Conservation (phyloP, 495 filamentous ascomycete species). For the Umbilicaria muhlenbergii region DNA sequence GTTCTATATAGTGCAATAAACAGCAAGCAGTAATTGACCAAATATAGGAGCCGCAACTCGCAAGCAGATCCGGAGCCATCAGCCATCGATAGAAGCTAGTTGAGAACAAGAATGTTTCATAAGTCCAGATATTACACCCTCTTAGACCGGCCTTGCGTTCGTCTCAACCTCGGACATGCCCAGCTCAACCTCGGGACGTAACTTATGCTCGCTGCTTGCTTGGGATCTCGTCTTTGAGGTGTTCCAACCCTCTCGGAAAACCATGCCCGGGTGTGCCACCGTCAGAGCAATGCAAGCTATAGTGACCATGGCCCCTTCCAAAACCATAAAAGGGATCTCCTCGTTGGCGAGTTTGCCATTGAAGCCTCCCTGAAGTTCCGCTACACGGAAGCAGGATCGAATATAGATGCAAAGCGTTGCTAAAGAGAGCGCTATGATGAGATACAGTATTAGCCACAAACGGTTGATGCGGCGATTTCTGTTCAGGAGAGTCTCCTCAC, state of each 20-base stretch:
- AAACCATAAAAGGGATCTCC: slow-evolving; percentile 18
- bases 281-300: slow-evolving; percentile 16
- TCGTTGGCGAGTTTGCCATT: slow-evolving; percentile 17
- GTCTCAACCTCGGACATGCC: too few species aligned
- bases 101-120: too few species aligned
- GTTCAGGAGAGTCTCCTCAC: not conserved
- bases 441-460: not conserved
- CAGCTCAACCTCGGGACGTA: too few species aligned
- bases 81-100: too few species aligned
- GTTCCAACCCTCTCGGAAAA: slow-evolving; percentile 6
- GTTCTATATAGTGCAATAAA: too few species aligned
- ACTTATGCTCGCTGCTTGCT: too few species aligned
- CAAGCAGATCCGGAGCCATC: too few species aligned
- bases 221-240: not conserved
- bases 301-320: slow-evolving; percentile 21
- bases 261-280: slow-evolving; percentile 10
- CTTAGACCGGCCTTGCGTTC: too few species aligned
- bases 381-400: slow-evolving; percentile 19
- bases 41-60: too few species aligned
- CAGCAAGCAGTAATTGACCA: too few species aligned
- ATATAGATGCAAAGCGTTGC: slow-evolving; percentile 19
- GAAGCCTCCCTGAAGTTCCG: slow-evolving; percentile 23
- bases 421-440: not conserved
- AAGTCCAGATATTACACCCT: too few species aligned
- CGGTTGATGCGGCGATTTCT: not conserved